These are phyloP conservation scores for Avicennia marina DNA, from an alignment of 257 asterid species.

Conservation along the genomic window DNA sequence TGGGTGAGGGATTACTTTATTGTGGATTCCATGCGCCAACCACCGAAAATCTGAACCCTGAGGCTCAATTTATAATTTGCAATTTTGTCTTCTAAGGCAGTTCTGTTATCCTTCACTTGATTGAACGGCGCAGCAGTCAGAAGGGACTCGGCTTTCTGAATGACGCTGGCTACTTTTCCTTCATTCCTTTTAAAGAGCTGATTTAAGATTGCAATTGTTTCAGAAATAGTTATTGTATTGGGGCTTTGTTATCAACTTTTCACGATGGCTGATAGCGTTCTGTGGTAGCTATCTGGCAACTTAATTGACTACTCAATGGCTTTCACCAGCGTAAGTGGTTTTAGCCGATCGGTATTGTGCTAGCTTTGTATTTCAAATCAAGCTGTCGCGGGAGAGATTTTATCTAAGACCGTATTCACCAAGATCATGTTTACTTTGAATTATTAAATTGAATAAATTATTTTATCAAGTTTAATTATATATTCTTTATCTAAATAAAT, in stretches of 20 bases:
- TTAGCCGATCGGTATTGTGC: too few relatives aligned
- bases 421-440: too few relatives aligned
- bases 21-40: neutral
- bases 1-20: conserved; percentile 30
- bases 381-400: too few relatives aligned
- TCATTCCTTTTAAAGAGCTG: neutral
- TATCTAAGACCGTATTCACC: too few relatives aligned
- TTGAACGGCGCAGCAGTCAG: conserved; percentile 10
- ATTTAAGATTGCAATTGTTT: neutral
- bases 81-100: conserved; percentile 6
- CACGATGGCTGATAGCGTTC: too few relatives aligned
- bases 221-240: neutral
- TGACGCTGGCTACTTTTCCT: conserved; percentile 19
- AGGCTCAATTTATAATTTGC: conserved; percentile 7
- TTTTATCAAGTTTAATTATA: too few relatives aligned
- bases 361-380: too few relatives aligned
- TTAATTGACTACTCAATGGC: too few relatives aligned
- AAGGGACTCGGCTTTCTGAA: conserved; percentile 17
- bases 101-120: conserved; percentile 2
- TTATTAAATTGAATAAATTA: too few relatives aligned
- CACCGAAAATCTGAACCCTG: neutral
- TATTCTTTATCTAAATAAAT: too few relatives aligned
- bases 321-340: too few relatives aligned
- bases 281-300: too few relatives aligned
- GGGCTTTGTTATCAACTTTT: neutral